Evolutionary conservation across 768 basidiomycete species (phyloP).

Genomic region (Mycena crocata): DNA sequence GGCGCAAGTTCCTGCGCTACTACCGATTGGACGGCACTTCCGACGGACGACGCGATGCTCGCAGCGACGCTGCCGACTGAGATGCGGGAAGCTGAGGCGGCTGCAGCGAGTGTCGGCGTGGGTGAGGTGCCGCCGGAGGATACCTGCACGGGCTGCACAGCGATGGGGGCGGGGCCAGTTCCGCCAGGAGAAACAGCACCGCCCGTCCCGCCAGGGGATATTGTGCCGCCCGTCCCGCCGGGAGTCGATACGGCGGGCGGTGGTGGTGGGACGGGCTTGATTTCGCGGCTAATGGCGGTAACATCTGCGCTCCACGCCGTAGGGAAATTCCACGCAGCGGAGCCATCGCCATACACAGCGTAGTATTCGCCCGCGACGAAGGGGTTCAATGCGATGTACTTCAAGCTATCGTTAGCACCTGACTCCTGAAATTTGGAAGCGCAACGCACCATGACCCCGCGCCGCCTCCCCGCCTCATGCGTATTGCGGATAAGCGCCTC

Average conservation of each 20-base stretch:
- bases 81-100: too few species aligned
- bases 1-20: background rate
- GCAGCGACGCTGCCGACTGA: background rate
- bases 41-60: background rate
- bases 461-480: slow-evolving; percentile 2
- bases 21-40: background rate
- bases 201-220: background rate
- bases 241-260: background rate
- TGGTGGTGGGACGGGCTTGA: background rate
- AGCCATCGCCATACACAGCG: slow-evolving; percentile 22
- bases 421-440: background rate
- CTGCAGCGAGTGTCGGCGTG: too few species aligned
- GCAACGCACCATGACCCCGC: slow-evolving; percentile 18
- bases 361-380: slow-evolving; percentile 23
- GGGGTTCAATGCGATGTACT: slow-evolving; percentile 28
- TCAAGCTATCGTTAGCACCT: background rate
- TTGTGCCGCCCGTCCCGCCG: background rate
- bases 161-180: too few species aligned
- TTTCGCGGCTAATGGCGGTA: slow-evolving; percentile 13
- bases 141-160: background rate
- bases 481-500: slow-evolving; percentile 14
- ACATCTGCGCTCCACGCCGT: slow-evolving; percentile 16
- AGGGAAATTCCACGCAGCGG: slow-evolving; percentile 19
- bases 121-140: background rate
- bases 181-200: background rate